Evolutionary conservation across 148 eudicot genomes (phyloP).

Genomic region (Camellia japonica): DNA sequence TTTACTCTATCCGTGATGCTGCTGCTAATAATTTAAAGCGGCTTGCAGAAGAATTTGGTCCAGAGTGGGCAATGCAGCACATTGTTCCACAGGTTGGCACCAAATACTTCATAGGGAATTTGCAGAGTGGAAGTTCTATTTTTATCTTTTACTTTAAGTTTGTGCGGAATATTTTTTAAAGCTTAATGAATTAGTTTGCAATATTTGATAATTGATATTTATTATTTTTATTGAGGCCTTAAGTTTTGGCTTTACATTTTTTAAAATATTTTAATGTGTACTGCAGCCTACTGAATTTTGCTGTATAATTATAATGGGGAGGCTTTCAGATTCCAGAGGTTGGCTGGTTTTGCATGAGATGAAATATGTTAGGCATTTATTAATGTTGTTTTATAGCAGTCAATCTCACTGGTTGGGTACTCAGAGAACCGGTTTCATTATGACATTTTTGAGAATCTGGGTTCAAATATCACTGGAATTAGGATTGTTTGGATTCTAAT

Average conservation of each 20-base stretch:
- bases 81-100: constrained; percentile 85
- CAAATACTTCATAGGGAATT: not conserved
- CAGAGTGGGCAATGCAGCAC: constrained; percentile 99
- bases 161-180: not conserved
- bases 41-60: constrained; percentile 99
- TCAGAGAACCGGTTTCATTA: not conserved
- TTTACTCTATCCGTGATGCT: constrained; percentile 95
- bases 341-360: constrained; percentile 10
- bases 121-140: not conserved
- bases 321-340: not conserved
- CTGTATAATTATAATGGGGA: no score
- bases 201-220: not conserved
- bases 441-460: not conserved
- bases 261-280: not conserved
- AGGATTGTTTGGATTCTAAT: not conserved
- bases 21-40: constrained; percentile 97
- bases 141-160: not conserved
- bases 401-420: not conserved
- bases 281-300: not conserved
- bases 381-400: constrained; percentile 1
- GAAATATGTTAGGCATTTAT: not conserved
- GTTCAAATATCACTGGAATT: not conserved
- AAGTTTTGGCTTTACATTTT: no score
- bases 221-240: not conserved
- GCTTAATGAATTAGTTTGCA: no score